Evolutionary conservation across 352 stramenopile species (phyloP).

Genomic region (Globisporangium polare): DNA sequence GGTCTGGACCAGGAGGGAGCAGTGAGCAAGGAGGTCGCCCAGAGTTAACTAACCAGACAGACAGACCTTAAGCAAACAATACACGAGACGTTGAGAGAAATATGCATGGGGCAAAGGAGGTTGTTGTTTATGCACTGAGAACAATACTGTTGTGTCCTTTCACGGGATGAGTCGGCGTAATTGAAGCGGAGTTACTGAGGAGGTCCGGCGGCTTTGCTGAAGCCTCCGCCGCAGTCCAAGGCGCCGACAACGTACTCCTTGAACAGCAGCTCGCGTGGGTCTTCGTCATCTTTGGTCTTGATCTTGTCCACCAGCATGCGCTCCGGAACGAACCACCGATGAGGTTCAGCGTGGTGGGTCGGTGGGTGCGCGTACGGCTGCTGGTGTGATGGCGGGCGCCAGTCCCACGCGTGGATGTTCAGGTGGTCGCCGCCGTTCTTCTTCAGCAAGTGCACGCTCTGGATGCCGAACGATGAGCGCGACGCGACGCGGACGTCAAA

Average conservation of each 20-base stretch:
- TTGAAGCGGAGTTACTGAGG: not conserved
- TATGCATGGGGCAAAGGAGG: no score
- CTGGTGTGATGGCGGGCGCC: slow-evolving; percentile 15
- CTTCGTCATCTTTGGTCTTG: not conserved
- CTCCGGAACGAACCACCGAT: slow-evolving; percentile 36
- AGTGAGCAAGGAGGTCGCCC: no score
- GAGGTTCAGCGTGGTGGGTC: slow-evolving; percentile 5
- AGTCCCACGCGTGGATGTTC: slow-evolving; percentile 48
- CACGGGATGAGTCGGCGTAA: no score
- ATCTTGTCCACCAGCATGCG: slow-evolving; percentile 41
- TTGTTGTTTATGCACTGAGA: no score
- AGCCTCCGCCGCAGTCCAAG: slow-evolving; percentile 42
- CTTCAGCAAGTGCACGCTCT: slow-evolving; percentile 43
- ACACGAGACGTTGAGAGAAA: no score
- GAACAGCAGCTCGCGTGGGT: slow-evolving; percentile 27
- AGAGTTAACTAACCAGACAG: no score
- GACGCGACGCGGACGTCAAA: slow-evolving; percentile 47
- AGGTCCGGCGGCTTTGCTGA: slow-evolving; percentile 29
- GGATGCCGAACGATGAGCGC: slow-evolving; percentile 33
- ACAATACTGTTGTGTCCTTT: no score
- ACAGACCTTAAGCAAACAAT: no score
- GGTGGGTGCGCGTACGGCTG: not conserved
- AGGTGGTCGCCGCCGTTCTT: slow-evolving; percentile 43
- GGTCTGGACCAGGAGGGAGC: no score
- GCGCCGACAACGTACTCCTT: slow-evolving; percentile 43